Conservation (phyloP, 73 alveolate genomes). For the Tetrahymena elliotti region DNA sequence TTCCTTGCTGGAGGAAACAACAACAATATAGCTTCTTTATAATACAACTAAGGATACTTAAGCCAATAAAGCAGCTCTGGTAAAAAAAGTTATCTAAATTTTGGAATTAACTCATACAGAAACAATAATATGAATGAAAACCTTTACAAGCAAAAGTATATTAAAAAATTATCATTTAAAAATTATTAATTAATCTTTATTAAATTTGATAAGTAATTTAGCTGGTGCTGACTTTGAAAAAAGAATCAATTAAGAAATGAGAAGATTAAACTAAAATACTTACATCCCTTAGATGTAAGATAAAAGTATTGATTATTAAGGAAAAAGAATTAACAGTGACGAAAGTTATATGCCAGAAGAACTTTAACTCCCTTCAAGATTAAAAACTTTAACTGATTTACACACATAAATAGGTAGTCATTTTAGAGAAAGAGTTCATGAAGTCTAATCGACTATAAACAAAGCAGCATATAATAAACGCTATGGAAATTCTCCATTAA, state of each 20-base stretch:
- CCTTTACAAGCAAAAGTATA: background rate
- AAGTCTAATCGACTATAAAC: background rate
- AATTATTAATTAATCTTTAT: background rate
- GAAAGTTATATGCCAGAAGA: background rate
- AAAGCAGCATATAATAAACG: background rate
- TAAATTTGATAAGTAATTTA: background rate
- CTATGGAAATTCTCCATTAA: background rate
- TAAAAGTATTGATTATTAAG: background rate
- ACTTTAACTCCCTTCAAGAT: background rate
- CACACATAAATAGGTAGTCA: background rate
- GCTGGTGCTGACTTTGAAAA: background rate
- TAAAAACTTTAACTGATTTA: background rate
- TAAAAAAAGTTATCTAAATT: background rate
- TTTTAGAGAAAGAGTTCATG: background rate
- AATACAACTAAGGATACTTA: background rate
- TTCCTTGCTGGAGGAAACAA: background rate
- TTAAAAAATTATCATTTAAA: background rate
- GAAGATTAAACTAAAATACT: background rate
- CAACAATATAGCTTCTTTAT: background rate
- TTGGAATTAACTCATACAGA: background rate
- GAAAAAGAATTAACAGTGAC: background rate
- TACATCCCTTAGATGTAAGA: background rate
- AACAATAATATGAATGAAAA: background rate
- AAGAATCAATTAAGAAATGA: background rate
- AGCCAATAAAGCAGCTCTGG: background rate